Base-by-base conservation (phyloP, 2,329 filamentous ascomycete genomes). In the Sclerotinia minor region DNA sequence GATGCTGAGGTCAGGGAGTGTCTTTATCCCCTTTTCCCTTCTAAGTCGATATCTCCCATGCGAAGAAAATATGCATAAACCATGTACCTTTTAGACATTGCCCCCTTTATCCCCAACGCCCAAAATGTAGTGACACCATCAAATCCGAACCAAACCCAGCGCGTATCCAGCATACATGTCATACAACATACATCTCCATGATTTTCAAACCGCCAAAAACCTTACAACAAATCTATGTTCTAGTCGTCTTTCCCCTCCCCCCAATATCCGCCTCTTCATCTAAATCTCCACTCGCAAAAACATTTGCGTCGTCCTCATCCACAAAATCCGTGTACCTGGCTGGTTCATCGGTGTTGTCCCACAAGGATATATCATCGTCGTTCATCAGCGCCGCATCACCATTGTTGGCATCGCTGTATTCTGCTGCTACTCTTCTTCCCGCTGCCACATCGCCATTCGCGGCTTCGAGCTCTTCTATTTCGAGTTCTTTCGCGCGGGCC, bases 401-500 rank as follows among this genome's bases (percentile, higher is more conserved):
- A 8, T 41, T 53, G 32, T 69, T 67, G 32, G 65, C 70, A 67
- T 75, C 74, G 15, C 61, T 73, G 57, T 76, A 76, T 21, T 58
- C 68, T 47, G 69, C 68, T 7, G 5, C 58, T 8, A 35, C 26
- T 50, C 64, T 58, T 24, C 64, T 32, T 13, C 29, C 57, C 8
- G 45, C 45, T 24, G 64, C 64, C 26, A 52, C 68, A 49, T 70
- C 67, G 15, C 63, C 50, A 11, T 59, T 67, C 17, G 45, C 73
- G 11, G 72, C 72, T 68, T 75, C 75, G 26, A 75, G 44, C 59
- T 75, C 75, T 49, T 75, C 76, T 11, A 71, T 71, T 58, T 78
- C 84, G 45, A 89, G 80, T 77, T 88, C 84, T 61, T 83, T 83
- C 24, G 87, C 87, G 64, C 87, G 82, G 52, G 85, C 82, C 83